phyloP scores from a whole-genome alignment of 164 flowering plant genomes.

The Macadamia integrifolia region DNA sequence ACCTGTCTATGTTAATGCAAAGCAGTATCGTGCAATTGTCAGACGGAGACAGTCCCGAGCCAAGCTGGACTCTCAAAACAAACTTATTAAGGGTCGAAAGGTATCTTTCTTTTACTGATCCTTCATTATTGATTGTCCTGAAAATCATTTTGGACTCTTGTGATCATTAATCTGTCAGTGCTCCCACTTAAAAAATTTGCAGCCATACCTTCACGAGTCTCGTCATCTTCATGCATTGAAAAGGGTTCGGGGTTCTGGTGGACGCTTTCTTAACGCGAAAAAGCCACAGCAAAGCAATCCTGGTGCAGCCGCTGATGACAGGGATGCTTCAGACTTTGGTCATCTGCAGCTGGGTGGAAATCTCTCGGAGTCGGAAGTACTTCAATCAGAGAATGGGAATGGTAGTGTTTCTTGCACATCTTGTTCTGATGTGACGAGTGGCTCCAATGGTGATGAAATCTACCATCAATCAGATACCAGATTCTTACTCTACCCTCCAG shows the following conservation, averaged over 20 bases:
- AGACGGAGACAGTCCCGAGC: constrained; percentile 78
- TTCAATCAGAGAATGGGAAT: constrained; percentile 2
- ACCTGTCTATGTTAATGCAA: constrained; percentile 80
- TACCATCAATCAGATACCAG: constrained; percentile 29
- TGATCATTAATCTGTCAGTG: not conserved
- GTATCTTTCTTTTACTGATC: constrained; percentile 11
- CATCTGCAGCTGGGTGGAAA: not conserved
- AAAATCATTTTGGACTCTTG: not conserved
- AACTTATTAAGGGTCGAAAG: constrained; percentile 60
- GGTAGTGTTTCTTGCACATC: constrained; percentile 23
- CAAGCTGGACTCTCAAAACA: constrained; percentile 81
- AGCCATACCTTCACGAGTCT: constrained; percentile 12
- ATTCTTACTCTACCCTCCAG: constrained; percentile 30
- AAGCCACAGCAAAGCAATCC: constrained; percentile 23
- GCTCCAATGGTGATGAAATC: constrained; percentile 20
- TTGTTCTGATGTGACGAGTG: constrained; percentile 20
- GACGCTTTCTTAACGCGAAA: constrained; percentile 10
- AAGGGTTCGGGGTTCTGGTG: constrained; percentile 7
- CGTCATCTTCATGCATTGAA: constrained; percentile 12
- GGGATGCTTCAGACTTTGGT: not conserved
- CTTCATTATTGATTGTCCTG: not conserved
- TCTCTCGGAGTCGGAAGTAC: constrained; percentile 2
- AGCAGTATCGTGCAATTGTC: constrained; percentile 75
- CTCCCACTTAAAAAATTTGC: constrained; percentile 3
- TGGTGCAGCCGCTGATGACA: not conserved